Evolutionary conservation across 2,329 filamentous ascomycete species (phyloP).

Genomic region (Fusarium tricinctum): DNA sequence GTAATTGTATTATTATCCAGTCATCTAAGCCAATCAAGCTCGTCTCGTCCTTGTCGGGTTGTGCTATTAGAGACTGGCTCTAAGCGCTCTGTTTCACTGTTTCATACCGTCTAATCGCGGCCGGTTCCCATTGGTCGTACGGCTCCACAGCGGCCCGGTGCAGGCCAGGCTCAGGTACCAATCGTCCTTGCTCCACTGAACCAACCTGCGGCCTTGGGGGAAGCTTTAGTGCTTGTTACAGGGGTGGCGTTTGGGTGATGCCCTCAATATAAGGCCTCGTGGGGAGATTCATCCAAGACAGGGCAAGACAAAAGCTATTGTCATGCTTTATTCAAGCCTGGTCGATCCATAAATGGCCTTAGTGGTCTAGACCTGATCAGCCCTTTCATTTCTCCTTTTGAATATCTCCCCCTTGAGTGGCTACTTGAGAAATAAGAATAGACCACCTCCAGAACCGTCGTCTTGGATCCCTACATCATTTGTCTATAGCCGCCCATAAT

Average conservation of each 20-base stretch:
- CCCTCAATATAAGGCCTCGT: constrained; percentile 27
- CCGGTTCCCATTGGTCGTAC: constrained; percentile 40
- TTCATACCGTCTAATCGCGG: constrained; percentile 40
- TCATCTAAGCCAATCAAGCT: constrained; percentile 30
- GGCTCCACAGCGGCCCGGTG: constrained; percentile 38
- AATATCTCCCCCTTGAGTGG: constrained; percentile 11
- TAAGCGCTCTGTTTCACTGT: constrained; percentile 49
- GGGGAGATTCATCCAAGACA: neutral
- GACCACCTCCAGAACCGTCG: constrained; percentile 16
- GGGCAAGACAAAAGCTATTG: neutral
- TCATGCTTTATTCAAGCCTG: constrained; percentile 24
- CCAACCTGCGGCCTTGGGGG: constrained; percentile 39
- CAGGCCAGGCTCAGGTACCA: constrained; percentile 30
- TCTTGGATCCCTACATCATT: constrained; percentile 24
- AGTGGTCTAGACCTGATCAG: constrained; percentile 37
- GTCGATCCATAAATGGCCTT: constrained; percentile 29
- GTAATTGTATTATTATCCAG: constrained; percentile 15
- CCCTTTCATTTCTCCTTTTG: constrained; percentile 36
- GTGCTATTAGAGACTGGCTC: constrained; percentile 28
- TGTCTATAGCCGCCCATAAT: constrained; percentile 31
- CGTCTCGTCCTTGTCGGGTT: constrained; percentile 15
- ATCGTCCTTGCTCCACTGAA: constrained; percentile 41
- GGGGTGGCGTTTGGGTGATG: constrained; percentile 20
- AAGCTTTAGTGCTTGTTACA: constrained; percentile 23
- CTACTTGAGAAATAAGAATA: constrained; percentile 40